Base-by-base conservation (phyloP, 2,329 filamentous ascomycete genomes). In the Aspergillus pseudoterreus region DNA sequence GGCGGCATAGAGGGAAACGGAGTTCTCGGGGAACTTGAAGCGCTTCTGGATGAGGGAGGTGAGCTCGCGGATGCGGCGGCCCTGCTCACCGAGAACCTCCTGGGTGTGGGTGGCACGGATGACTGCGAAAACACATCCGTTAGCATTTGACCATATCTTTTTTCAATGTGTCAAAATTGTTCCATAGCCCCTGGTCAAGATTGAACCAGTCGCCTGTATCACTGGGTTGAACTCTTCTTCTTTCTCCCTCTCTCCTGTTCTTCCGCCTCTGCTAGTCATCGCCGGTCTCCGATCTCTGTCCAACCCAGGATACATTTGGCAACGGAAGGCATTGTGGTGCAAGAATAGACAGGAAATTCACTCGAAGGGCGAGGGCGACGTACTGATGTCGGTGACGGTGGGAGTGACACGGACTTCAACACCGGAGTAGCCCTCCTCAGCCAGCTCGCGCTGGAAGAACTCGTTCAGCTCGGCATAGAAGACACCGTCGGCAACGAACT, bases 401-500 rank as follows among this genome's bases (percentile, higher is more conserved):
- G 94, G 94, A 70, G 94, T 99, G 71, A 99, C 94, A 84, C 95
- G 90, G 82, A 99, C 94, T 84, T 99, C 95, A 78, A 99, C 94
- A 77, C 94, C 94, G 53, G 94, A 99, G 87, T 99, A 99, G 71
- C 94, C 94, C 83, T 99, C 95, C 87, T 99, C 94, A 76, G 94
- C 94, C 76, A 99, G 85, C 83, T 99, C 94, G 79, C 94, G 92
- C 86, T 97, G 94, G 90, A 99, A 99, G 88, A 99, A 99, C 84
- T 99, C 94, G 88, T 99, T 99, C 80, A 99, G 83, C 83, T 99
- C 94, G 83, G 94, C 94, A 81, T 96, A 99, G 90, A 99, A 99
- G 74, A 99, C 94, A 87, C 94, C 94, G 81, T 99, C 94, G 68
- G 88, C 89, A 76, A 92, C 87, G 82, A 92, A 92, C 86, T 92